Base-by-base conservation (phyloP, 2,329 filamentous ascomycete genomes). In the Cercospora sp. region DNA sequence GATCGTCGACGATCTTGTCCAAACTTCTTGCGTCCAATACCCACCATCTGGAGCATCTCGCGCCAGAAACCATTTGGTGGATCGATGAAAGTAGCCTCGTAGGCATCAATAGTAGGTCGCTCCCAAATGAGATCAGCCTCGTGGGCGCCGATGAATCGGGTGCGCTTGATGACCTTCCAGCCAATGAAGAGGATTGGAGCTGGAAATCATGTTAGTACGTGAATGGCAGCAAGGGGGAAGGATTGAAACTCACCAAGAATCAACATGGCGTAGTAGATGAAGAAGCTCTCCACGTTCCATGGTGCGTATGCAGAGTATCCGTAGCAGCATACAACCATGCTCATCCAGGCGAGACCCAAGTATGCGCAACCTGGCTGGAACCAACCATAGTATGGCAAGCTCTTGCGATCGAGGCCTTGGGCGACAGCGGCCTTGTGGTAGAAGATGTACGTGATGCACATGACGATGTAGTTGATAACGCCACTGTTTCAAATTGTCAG, bases 81-180 rank as follows among this genome's bases (percentile, higher is more conserved):
- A 8, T 81, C 77, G 6, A 80, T 61, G 71, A 89, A 85, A 18
- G 80, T 81, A 8, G 79, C 81, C 76, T 88, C 86, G 71, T 89
- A 89, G 0, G 82, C 83, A 67, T 90, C 88, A 65, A 89, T 85
- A 16, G 81, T 74, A 9, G 87, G 87, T n/a, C 84, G 81, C 69
- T 90, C 85, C 87, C 87, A 90, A 18, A 88, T 79, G 2, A 90
- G 80, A 73, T 90, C 88, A 3, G 83, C 82, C 74, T 91, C 85
- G 9, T 80, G 74, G 0, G 88, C 79, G 1, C 79, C 78, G 16
- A 88, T 80, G 64, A 87, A 81, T 68, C 82, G 84, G 5, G 89
- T 91, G 61, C 81, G 81, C 80, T 90, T 87, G 77, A 88, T 24
- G 0, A 91, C 3, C 80, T 92, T 92, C 88, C 88, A 92, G 74